Percentiles rank a stretch among this genome's conserved stretches.
Conservation (phyloP, 2,329 filamentous ascomycete species). For the Byssoonygena ceratinophila region DNA sequence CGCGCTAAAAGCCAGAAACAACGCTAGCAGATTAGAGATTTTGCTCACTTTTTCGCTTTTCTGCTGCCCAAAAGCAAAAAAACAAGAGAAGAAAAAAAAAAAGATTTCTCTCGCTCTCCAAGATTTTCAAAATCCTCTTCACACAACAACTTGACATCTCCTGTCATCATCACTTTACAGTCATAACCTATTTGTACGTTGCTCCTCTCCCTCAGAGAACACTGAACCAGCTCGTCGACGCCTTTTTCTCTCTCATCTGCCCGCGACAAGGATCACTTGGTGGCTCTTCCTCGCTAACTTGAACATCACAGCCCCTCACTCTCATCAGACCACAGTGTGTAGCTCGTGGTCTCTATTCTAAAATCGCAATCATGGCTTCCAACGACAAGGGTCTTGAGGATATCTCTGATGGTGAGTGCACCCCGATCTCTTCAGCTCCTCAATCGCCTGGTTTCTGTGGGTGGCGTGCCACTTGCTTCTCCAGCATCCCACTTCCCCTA, state of each 20-base stretch:
- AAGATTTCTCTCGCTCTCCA: slow-evolving; percentile 12
- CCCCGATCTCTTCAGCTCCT: slow-evolving; percentile 6
- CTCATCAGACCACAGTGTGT: slow-evolving; percentile 57
- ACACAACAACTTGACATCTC: slow-evolving; percentile 12
- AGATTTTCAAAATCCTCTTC: slow-evolving; percentile 7
- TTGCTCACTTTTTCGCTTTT: background rate
- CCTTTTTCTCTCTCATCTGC: slow-evolving; percentile 1
- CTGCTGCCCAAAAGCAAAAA: slow-evolving; percentile 3
- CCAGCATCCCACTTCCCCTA: background rate
- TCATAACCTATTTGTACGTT: slow-evolving; percentile 1
- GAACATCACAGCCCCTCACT: slow-evolving; percentile 13
- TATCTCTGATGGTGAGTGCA: slow-evolving; percentile 76
- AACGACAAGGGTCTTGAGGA: slow-evolving; percentile 97
- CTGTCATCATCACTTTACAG: background rate
- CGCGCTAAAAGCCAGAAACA: background rate
- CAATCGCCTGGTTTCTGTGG: background rate
- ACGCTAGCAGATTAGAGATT: background rate
- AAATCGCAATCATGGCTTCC: slow-evolving; percentile 89
- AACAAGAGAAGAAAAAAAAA: slow-evolving; percentile 6
- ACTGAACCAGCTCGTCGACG: background rate
- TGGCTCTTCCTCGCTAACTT: slow-evolving; percentile 4
- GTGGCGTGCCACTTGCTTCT: too few species aligned
- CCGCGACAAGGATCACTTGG: slow-evolving; percentile 9
- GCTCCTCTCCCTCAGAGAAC: slow-evolving; percentile 9
- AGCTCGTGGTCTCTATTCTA: slow-evolving; percentile 56